Percentiles rank a stretch among this genome's conserved stretches.
These are phyloP conservation scores for Jackrogersella minutella DNA, from an alignment of 495 filamentous ascomycete genomes.

Conservation along the genomic window DNA sequence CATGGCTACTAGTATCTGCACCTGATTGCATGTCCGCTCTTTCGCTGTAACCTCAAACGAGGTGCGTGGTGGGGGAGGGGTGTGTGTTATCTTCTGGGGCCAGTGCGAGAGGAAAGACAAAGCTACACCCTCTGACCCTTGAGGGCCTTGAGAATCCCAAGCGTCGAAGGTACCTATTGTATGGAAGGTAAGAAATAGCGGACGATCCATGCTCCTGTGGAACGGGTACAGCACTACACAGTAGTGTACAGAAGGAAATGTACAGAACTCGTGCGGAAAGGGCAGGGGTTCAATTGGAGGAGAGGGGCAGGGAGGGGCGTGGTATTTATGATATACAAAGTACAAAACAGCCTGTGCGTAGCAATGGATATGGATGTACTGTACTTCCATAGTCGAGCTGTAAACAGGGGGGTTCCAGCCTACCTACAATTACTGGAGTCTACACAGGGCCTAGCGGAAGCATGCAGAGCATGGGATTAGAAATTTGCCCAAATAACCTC, in stretches of 20 bases:
- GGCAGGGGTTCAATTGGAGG: constrained; percentile 9
- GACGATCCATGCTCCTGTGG: constrained; percentile 26
- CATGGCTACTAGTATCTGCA: no score
- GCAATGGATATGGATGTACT: not conserved
- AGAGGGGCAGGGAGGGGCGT: constrained; percentile 6
- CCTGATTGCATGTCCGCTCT: constrained; percentile 41
- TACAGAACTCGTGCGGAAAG: constrained; percentile 23
- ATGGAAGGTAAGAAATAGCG: constrained; percentile 24
- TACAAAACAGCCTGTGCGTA: no score
- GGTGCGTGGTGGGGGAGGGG: constrained; percentile 8
- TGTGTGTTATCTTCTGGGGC: constrained; percentile 21
- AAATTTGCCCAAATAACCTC: constrained; percentile 37
- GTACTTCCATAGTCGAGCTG: constrained; percentile 1
- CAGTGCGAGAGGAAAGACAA: constrained; percentile 31
- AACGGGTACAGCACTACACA: not conserved
- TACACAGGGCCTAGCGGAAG: no score
- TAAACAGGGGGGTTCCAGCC: not conserved
- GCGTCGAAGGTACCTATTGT: constrained; percentile 10
- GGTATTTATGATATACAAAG: constrained; percentile 11
- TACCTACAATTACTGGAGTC: not conserved
- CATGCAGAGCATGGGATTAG: not conserved
- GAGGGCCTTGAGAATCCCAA: no score
- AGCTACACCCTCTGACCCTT: constrained; percentile 26
- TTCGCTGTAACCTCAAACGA: constrained; percentile 41
- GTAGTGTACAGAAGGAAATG: not conserved